phyloP scores from a whole-genome alignment of 2,329 filamentous ascomycete species.

The Ceratocystiopsis minuta region DNA sequence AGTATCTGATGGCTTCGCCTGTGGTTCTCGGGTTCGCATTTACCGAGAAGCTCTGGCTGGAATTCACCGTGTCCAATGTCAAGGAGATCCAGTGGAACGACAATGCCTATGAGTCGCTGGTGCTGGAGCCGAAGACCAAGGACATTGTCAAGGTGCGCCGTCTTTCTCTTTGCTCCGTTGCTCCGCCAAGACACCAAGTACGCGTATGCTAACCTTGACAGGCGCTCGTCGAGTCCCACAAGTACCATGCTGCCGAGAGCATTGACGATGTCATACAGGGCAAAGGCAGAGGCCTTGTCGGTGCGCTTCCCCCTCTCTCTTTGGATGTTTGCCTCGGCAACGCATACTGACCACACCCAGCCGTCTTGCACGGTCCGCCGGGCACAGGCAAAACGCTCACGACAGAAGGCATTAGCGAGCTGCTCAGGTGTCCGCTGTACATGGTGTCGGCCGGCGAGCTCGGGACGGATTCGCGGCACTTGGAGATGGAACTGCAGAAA shows the following conservation, averaged over 20 bases:
- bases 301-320: constrained; percentile 17
- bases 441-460: constrained; percentile 39
- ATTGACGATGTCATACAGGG: constrained; percentile 72
- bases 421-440: constrained; percentile 25
- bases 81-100: constrained; percentile 74
- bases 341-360: constrained; percentile 11
- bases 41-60: constrained; percentile 76
- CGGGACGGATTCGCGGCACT: constrained; percentile 22
- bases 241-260: constrained; percentile 61
- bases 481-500: constrained; percentile 29
- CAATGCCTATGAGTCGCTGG: constrained; percentile 63
- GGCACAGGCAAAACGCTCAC: constrained; percentile 30
- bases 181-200: not conserved
- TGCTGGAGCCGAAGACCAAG: constrained; percentile 45
- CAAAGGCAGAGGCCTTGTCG: constrained; percentile 71
- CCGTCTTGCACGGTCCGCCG: constrained; percentile 58
- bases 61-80: constrained; percentile 65
- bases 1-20: constrained; percentile 67
- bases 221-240: constrained; percentile 69
- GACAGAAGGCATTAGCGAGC: constrained; percentile 22
- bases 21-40: constrained; percentile 79
- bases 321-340: not conserved
- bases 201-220: constrained; percentile 9
- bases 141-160: constrained; percentile 42
- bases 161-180: not conserved